These are phyloP conservation scores for Candida sanyaensis DNA, from an alignment of 1,139 yeast species.

Conservation along the genomic window DNA sequence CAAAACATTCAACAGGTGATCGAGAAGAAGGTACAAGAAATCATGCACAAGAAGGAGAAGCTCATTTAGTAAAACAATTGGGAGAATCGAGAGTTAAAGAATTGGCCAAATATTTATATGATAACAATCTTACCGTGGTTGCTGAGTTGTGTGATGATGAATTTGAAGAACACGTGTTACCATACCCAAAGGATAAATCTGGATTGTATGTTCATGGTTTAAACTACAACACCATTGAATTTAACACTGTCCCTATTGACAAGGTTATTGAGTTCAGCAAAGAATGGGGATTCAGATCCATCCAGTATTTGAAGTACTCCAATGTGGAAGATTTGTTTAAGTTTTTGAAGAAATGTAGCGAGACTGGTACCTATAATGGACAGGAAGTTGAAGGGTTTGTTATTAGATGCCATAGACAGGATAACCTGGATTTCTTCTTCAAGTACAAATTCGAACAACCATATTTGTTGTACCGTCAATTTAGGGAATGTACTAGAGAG, in stretches of 20 bases:
- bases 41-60: constrained; percentile 77
- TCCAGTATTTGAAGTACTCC: constrained; percentile 45
- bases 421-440: constrained; percentile 59
- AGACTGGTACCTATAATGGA: constrained; percentile 70
- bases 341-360: constrained; percentile 58
- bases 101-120: constrained; percentile 57
- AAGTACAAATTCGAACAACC: constrained; percentile 97
- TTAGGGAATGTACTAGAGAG: constrained; percentile 81
- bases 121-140: constrained; percentile 72
- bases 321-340: constrained; percentile 42
- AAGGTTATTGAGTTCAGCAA: constrained; percentile 61
- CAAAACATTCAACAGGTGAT: constrained; percentile 85
- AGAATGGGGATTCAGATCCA: constrained; percentile 69
- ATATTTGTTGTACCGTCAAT: constrained; percentile 82
- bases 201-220: constrained; percentile 92
- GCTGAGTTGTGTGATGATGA: constrained; percentile 91
- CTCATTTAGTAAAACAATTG: constrained; percentile 58
- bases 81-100: constrained; percentile 32
- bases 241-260: constrained; percentile 64
- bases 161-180: constrained; percentile 92
- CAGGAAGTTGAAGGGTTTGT: constrained; percentile 94
- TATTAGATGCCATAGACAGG: constrained; percentile 62
- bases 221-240: constrained; percentile 65
- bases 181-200: constrained; percentile 63
- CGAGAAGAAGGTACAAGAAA: constrained; percentile 54